Base-by-base conservation (phyloP, 1,284 basidiomycete species). In the Phellopilus nigrolimitatus region DNA sequence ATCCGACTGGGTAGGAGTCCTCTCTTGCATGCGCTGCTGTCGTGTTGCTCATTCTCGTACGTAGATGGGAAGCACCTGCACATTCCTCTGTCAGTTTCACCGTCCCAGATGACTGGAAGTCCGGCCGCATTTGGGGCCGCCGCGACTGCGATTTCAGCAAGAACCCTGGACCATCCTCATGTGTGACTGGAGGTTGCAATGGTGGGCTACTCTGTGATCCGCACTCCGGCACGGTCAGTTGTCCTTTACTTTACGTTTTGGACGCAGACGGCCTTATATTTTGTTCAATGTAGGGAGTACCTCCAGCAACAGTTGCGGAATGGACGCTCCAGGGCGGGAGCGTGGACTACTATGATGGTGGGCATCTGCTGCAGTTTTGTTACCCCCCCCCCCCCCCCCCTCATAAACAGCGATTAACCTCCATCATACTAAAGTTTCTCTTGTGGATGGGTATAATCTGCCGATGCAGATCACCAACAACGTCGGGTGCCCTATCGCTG, bases 381-480 rank as follows among this genome's bases (percentile, higher is more conserved):
- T 9, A 31, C 3, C 25, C 8, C n/a, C 5, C n/a, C 8, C n/a
- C n/a, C n/a, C n/a, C n/a, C n/a, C n/a, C n/a, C n/a, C n/a, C n/a
- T n/a, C n/a, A 15, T n/a, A n/a, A 9, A 9, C 9, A 33, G 9
- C n/a, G 9, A 9, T 9, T n/a, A 37, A 37, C 8, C n/a, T n/a
- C 19, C 34, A 8, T 15, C 10, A 37, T 9, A 21, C 15, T 43
- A 69, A n/a, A n/a, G 69, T 78, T n/a, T 76, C 74, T 25, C 67
- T 79, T 28, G 78, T 81, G 19, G 77, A 80, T 58, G 79, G 79
- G 0, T 78, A 73, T 63, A 82, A 84, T 64, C 60, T 84, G 3
- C 82, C 82, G 3, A 68, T 79, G 62, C 63, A 68, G 4, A 78
- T 84, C 52, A 66, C 66, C 39, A 78, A 77, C 66, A 74, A 71